Base-by-base conservation (phyloP, 176 grass and related monocot species). In the Carex littledalei region DNA sequence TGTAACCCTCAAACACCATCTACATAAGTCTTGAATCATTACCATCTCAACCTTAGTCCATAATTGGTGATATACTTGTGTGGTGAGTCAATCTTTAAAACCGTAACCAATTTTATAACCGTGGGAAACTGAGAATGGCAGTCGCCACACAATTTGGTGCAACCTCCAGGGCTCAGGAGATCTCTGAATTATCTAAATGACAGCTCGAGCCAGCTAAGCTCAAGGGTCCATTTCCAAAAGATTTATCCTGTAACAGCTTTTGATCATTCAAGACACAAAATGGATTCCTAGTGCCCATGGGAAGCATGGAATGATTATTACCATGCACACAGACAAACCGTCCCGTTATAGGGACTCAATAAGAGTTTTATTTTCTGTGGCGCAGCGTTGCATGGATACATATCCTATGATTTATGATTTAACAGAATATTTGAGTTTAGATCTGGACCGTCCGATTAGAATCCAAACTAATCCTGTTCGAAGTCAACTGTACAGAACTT, bases 161-260 rank as follows among this genome's bases (percentile, higher is more conserved):
- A 34, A 34, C 9, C 1, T 34, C 5, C 0, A 18, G 3, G 26
- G 5, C 22, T 12, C 50, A 78, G 9, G 6, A 32, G 14, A 57
- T 34, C 68, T 47, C 13, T 57, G 6, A 78, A 14, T 56, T 55
- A 5, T 20, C 60, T 11, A 31, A 29, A 54, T 72, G 21, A 54
- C 74, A 83, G 41, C 61, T 43, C 43, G 79, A 82, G 79, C 79
- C 79, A 82, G 79, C 79, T 82, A 82, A 82, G 55, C 37, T 12
- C 35, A 64, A 61, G 56, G 78, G 8, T 64, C 39, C 59, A 61
- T 81, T 81, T 32, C 16, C 26, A 81, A 80, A 67, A 66, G 49
- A 54, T 15, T 59, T 68, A 21, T 69, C 39, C 39, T 72, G 68
- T 68, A 10, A 68, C 57, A 65, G 10, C 81, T 26, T 68, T 83